Conservation (phyloP, 1,284 basidiomycete species). For the Ustilago curta region DNA sequence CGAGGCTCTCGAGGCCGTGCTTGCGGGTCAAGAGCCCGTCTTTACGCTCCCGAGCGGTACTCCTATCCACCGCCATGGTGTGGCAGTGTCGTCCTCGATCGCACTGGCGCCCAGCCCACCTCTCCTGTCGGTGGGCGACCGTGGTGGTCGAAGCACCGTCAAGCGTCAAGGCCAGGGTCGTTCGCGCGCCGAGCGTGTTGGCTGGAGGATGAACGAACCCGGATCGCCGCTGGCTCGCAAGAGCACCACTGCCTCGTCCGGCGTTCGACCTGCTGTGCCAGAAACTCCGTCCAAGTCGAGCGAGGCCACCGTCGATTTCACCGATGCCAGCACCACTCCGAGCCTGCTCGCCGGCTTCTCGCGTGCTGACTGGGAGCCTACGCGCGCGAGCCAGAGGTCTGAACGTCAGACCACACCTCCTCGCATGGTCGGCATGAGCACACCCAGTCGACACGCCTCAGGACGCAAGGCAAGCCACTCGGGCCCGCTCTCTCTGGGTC, state of each 20-base stretch:
- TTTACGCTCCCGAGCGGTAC: conserved; percentile 49
- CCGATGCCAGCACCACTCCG: conserved; percentile 45
- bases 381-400: conserved; percentile 18
- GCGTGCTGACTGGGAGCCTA: conserved; percentile 47
- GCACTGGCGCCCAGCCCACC: conserved; percentile 58
- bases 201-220: conserved; percentile 57
- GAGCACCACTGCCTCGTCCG: conserved; percentile 49
- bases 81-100: conserved; percentile 53
- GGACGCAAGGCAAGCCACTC: conserved; percentile 43
- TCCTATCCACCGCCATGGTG: conserved; percentile 46
- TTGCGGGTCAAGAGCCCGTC: conserved; percentile 46
- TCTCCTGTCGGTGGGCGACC: conserved; percentile 41
- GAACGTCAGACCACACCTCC: conserved; percentile 41
- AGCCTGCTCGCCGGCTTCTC: conserved; percentile 50
- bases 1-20: conserved; percentile 38
- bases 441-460: conserved; percentile 47
- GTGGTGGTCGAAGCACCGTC: conserved; percentile 41
- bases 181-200: conserved; percentile 52
- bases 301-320: conserved; percentile 41
- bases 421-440: conserved; percentile 41
- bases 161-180: conserved; percentile 52
- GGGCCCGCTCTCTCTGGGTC: conserved; percentile 35
- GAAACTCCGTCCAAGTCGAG: conserved; percentile 41
- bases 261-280: conserved; percentile 39
- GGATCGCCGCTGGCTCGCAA: conserved; percentile 63